Conservation (phyloP, 768 basidiomycete species). For the Lentinus brumalis region DNA sequence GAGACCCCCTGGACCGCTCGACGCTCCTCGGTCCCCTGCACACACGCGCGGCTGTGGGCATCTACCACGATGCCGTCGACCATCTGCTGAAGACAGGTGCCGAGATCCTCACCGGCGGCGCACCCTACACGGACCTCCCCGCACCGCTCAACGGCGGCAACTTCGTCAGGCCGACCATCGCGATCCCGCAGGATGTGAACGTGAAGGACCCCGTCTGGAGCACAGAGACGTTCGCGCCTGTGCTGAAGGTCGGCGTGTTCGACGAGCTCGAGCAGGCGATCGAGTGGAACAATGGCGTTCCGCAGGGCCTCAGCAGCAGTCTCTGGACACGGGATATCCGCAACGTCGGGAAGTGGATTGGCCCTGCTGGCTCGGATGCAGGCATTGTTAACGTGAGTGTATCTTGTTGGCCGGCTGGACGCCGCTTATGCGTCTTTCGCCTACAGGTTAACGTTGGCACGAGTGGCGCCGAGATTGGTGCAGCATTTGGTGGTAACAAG, state of each 20-base stretch:
- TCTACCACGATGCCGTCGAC: constrained; percentile 63
- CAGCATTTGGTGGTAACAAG: constrained; percentile 95
- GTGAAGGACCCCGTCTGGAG: constrained; percentile 65
- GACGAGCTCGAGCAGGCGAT: constrained; percentile 87
- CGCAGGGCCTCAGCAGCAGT: constrained; percentile 90
- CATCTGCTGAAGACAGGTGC: constrained; percentile 68
- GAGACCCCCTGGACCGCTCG: constrained; percentile 76
- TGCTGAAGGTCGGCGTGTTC: constrained; percentile 84
- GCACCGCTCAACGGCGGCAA: constrained; percentile 65
- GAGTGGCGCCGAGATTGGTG: constrained; percentile 74
- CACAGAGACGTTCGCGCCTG: constrained; percentile 86
- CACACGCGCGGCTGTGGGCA: constrained; percentile 62
- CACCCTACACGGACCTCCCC: constrained; percentile 43
- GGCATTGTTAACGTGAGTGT: constrained; percentile 87
- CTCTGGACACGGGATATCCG: constrained; percentile 88
- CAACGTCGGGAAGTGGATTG: constrained; percentile 90
- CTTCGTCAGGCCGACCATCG: constrained; percentile 88
- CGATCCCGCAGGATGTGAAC: constrained; percentile 62
- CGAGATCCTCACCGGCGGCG: constrained; percentile 76
- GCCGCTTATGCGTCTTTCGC: too few species aligned
- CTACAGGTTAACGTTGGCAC: constrained; percentile 67
- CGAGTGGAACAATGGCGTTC: constrained; percentile 86
- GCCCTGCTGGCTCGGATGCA: constrained; percentile 84
- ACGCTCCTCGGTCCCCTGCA: constrained; percentile 91
- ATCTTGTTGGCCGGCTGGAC: not conserved